These are phyloP conservation scores for Termitomyces sp. DNA, from an alignment of 768 basidiomycete species.

Conservation along the genomic window DNA sequence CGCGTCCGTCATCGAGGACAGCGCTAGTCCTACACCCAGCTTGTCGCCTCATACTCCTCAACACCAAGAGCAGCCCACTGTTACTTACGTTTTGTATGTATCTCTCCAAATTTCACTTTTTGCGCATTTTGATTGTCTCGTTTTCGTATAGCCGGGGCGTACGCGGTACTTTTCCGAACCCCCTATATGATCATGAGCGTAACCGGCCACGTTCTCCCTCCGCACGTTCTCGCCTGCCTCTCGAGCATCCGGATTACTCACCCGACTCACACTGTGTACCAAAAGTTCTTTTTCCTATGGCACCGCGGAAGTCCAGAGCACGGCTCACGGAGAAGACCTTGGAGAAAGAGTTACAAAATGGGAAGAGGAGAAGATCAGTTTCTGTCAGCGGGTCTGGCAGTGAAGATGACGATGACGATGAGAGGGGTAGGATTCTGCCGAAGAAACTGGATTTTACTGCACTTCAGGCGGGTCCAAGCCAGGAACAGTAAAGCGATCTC, in stretches of 20 bases:
- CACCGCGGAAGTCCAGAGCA: constrained; percentile 16
- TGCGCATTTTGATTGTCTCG: neutral
- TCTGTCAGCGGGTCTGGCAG: constrained; percentile 17
- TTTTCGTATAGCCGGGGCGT: constrained; percentile 56
- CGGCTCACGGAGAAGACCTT: neutral
- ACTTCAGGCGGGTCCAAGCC: constrained; percentile 7
- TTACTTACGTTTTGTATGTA: constrained; percentile 73
- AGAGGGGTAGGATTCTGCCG: constrained; percentile 13
- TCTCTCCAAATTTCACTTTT: neutral
- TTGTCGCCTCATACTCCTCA: constrained; percentile 28
- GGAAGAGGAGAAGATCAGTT: constrained; percentile 10
- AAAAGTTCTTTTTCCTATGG: constrained; percentile 47
- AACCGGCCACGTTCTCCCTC: constrained; percentile 39
- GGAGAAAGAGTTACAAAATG: constrained; percentile 8
- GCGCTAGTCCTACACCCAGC: constrained; percentile 27
- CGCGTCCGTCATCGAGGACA: constrained; percentile 29
- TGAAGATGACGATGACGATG: constrained; percentile 15
- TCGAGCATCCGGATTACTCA: constrained; percentile 62
- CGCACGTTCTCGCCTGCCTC: constrained; percentile 48
- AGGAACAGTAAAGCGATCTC: neutral
- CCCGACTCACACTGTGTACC: constrained; percentile 52
- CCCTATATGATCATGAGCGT: constrained; percentile 43
- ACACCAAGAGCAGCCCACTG: constrained; percentile 50
- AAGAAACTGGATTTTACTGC: constrained; percentile 23
- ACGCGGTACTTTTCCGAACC: constrained; percentile 58